Evolutionary conservation across 306 rosid species (phyloP).

Genomic region (Glycine soja): DNA sequence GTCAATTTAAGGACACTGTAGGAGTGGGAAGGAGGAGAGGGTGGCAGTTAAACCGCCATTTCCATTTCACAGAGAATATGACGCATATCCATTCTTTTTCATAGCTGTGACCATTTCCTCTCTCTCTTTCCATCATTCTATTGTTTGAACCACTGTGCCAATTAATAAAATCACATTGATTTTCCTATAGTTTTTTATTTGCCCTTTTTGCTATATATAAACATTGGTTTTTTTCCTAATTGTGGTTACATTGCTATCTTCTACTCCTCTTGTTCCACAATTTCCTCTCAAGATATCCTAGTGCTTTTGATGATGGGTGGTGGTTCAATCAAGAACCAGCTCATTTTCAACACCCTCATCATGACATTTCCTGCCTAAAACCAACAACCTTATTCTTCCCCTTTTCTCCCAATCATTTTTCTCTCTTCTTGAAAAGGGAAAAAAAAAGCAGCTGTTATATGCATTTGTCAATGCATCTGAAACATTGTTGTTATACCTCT

Average conservation of each 20-base stretch:
- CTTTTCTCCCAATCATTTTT: background rate
- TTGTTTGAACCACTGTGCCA: constrained; percentile 27
- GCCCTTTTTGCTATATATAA: constrained; percentile 47
- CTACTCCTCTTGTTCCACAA: constrained; percentile 57
- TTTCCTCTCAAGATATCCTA: constrained; percentile 60
- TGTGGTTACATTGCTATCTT: constrained; percentile 53
- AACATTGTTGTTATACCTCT: constrained; percentile 18
- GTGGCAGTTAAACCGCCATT: constrained; percentile 42
- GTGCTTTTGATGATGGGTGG: constrained; percentile 44
- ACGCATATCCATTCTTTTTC: constrained; percentile 62
- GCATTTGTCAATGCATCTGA: constrained; percentile 29
- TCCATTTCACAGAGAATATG: constrained; percentile 59
- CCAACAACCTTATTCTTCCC: constrained; percentile 15
- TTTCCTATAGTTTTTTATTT: constrained; percentile 33
- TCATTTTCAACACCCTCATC: constrained; percentile 23
- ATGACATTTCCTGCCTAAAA: constrained; percentile 54
- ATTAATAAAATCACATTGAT: constrained; percentile 37
- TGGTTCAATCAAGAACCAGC: too few species aligned
- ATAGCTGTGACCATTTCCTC: constrained; percentile 58
- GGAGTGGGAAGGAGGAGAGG: constrained; percentile 31
- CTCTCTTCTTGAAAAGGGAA: constrained; percentile 26
- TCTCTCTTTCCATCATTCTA: constrained; percentile 25
- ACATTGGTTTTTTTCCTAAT: constrained; percentile 57
- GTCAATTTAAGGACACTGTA: constrained; percentile 35
- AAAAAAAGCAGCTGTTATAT: constrained; percentile 4